Conservation (phyloP, 352 stramenopile genomes). For the Vaucheria bursata region DNA sequence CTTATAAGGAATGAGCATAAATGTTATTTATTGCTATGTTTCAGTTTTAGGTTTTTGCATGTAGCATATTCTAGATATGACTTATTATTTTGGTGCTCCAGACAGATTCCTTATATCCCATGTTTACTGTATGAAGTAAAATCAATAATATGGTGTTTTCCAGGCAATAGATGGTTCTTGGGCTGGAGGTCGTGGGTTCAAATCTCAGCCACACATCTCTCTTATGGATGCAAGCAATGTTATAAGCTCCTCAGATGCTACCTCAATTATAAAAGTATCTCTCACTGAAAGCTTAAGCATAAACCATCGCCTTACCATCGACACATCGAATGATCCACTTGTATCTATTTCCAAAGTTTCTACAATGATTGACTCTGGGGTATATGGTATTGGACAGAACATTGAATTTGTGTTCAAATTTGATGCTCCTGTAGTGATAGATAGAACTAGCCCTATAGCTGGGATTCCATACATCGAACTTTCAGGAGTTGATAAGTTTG, state of each 20-base stretch:
- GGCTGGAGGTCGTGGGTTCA: constrained; percentile 44
- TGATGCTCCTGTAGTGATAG: constrained; percentile 20
- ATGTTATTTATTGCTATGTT: no score
- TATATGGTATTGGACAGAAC: constrained; percentile 29
- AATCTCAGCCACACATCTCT: constrained; percentile 38
- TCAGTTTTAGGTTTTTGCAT: no score
- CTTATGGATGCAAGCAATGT: constrained; percentile 20
- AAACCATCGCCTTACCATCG: constrained; percentile 20
- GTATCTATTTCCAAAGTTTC: constrained; percentile 14
- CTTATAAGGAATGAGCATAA: no score
- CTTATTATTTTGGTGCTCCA: no score
- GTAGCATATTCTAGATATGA: no score
- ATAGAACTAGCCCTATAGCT: not conserved
- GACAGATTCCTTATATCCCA: no score
- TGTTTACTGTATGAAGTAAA: not conserved
- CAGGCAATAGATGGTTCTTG: constrained; percentile 38
- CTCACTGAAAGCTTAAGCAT: constrained; percentile 19
- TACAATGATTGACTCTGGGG: not conserved
- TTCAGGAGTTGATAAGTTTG: not conserved
- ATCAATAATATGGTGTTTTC: not conserved
- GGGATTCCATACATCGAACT: no score
- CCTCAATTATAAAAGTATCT: constrained; percentile 29
- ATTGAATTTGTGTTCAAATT: constrained; percentile 27
- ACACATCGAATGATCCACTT: constrained; percentile 37
- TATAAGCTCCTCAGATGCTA: constrained; percentile 15